Evolutionary conservation across 495 filamentous ascomycete species (phyloP), one percentile per base, ranked within the genome.

Genomic region (Neurospora sublineolata): DNA sequence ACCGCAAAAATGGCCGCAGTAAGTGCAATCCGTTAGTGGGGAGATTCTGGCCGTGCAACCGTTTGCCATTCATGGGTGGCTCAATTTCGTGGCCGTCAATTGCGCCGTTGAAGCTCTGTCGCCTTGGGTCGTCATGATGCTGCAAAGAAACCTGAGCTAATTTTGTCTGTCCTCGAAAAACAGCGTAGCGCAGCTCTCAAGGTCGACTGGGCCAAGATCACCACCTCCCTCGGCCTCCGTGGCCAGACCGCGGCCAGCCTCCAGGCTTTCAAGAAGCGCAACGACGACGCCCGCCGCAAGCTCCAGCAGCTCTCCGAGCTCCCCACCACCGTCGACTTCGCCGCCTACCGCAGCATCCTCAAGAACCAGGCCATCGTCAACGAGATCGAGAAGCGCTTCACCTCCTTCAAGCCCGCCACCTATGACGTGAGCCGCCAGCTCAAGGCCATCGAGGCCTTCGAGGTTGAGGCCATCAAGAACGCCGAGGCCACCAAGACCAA

Each of bases 151-250:
- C 72, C 14, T 85, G 83, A 85, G 84, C 83, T 86, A 86, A 86
- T 84, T 85, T 83, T 75, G 37, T 41, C 74, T 72, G 67, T 72
- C 70, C 70, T 69, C 71, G 73, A 68, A 71, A 70, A 74, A 82
- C 86, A 98, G 95, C 91, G 94, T 87, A 95, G 93, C 89, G 94
- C 95, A 86, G 94, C 96, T 85, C 89, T 94, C 84, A 99, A 97
- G 89, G 89, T 99, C 88, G 95, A 99, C 89, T 99, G 96, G 96
- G 87, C 86, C 84, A 93, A 93, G 85, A 88, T 98, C 79, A 89
- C 89, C 82, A 89, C 86, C 82, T 94, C 93, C 77, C 93, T 99
- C 78, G 94, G 95, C 78, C 92, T 99, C 82, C 93, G 92, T 84
- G 96, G 96, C 79, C 91, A 92, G 83, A 99, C 96, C 75, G 93